Base-by-base conservation (phyloP, 1,139 yeast genomes). In the Pneumocystis oryctolagi region DNA sequence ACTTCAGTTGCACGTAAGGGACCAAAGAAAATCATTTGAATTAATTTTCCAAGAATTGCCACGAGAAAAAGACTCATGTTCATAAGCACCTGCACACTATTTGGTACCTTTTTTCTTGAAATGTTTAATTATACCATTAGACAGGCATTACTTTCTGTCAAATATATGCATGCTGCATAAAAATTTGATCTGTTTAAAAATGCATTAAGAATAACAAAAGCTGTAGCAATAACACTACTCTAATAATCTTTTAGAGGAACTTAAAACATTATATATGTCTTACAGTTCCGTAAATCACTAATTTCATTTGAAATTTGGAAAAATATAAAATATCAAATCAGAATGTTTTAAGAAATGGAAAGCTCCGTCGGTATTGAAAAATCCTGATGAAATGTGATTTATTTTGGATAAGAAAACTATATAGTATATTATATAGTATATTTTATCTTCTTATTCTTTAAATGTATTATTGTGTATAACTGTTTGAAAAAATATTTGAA, bases 1-100 rank as follows among this genome's bases (percentile, higher is more conserved):
- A 81, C 75, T 71, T 92, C 98, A 60, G 87, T 78, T 37, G 84
- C 75, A 63, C 96, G 77, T 63, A 92, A 75, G 63, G 83, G 84
- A 0, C 96, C 96, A 75, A 89, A 89, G 60, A 89, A 72, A 0
- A 84, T 4, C 62, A 73, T 64, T 66, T 82, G 84, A 14, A 37
- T 30, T 14, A 18, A 14, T 25, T 58, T 37, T 28, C 60, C 60
- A 9, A 37, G 6, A 3, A 37, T 28, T 9, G 47, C 20, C 14
- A 31, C 34, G 14, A 28, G 31, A 30, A 58, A 58, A 58, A 37
- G 60, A 30, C 60, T 16, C 47, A 25, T 37, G 16, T 58, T 39
- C 39, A 39, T 58, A 14, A 58, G 28, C 6, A 37, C 31, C 47
- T 58, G 9, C 3, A 58, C 14, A 37, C 3, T 9, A 18, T 25